These are phyloP conservation scores for Musa beccarii DNA, from an alignment of 176 grass and related monocot species.

Conservation along the genomic window DNA sequence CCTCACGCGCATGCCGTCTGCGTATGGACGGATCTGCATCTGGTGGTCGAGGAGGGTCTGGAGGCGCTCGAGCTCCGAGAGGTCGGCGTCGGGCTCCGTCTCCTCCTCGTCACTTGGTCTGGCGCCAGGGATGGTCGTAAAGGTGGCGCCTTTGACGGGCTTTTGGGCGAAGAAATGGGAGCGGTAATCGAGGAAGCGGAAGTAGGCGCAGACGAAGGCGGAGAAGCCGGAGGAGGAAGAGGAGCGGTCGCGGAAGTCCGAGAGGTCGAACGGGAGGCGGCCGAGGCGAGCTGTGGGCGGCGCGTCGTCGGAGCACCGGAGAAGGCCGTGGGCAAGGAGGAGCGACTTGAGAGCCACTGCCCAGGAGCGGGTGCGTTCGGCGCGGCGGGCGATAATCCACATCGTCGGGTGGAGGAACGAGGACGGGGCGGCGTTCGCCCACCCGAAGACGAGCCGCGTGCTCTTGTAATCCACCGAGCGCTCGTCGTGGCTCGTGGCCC, in stretches of 20 bases:
- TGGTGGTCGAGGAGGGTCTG: conserved; percentile 66
- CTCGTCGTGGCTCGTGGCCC: conserved; percentile 78
- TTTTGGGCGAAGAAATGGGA: conserved; percentile 43
- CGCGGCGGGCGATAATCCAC: conserved; percentile 50
- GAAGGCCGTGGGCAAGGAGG: conserved; percentile 77
- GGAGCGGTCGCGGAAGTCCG: conserved; percentile 63
- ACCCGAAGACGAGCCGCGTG: conserved; percentile 47
- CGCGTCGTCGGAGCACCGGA: conserved; percentile 43
- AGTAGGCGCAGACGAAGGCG: conserved; percentile 73
- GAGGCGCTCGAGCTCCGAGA: conserved; percentile 35
- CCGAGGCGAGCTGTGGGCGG: conserved; percentile 26
- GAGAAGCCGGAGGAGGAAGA: conserved; percentile 34
- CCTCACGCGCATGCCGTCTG: conserved; percentile 51
- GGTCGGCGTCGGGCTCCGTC: conserved; percentile 14
- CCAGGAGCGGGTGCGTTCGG: conserved; percentile 59
- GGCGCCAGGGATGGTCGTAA: not conserved
- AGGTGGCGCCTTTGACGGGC: conserved; percentile 4
- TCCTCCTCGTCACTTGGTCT: not conserved
- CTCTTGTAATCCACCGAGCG: conserved; percentile 47
- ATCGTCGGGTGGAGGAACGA: conserved; percentile 44
- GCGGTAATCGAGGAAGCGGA: conserved; percentile 67
- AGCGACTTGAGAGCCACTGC: conserved; percentile 73
- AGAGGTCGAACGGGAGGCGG: conserved; percentile 73
- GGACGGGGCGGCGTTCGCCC: conserved; percentile 36
- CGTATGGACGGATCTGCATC: conserved; percentile 76